Evolutionary conservation across 805 yeast genomes (phyloP).

Genomic region (Deakozyma indianensis): DNA sequence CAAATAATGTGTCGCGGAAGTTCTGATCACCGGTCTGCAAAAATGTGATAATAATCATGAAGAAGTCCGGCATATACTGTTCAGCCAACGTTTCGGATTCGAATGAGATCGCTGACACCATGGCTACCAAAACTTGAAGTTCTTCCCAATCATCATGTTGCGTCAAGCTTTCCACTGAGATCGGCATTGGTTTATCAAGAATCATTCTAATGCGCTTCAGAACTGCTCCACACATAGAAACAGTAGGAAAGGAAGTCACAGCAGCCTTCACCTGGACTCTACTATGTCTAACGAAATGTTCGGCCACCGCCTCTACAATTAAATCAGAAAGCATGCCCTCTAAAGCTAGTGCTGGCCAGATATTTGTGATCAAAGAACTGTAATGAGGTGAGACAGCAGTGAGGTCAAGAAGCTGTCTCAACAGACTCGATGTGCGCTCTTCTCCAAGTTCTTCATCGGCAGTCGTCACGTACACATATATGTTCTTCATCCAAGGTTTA

Average conservation of each 20-base stretch:
- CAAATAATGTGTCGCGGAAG: constrained; percentile 46
- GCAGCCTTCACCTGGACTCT: constrained; percentile 31
- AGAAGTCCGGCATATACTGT: constrained; percentile 44
- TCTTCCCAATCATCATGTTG: constrained; percentile 55
- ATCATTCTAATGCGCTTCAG: constrained; percentile 41
- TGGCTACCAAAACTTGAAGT: constrained; percentile 48
- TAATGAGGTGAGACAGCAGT: neutral
- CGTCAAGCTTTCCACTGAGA: constrained; percentile 30
- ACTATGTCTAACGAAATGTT: constrained; percentile 29
- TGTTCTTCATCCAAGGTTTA: constrained; percentile 63
- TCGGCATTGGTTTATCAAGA: constrained; percentile 31
- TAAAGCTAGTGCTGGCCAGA: constrained; percentile 54
- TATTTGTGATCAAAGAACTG: constrained; percentile 30
- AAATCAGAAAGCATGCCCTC: constrained; percentile 45
- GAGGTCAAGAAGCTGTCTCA: constrained; percentile 42
- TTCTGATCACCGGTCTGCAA: constrained; percentile 36
- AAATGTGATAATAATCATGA: constrained; percentile 49
- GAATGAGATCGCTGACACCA: constrained; percentile 53
- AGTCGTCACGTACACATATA: constrained; percentile 39
- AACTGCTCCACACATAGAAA: constrained; percentile 57
- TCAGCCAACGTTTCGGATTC: constrained; percentile 29
- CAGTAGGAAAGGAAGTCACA: constrained; percentile 51
- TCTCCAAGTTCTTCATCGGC: constrained; percentile 44
- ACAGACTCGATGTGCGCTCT: constrained; percentile 42
- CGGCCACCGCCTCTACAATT: constrained; percentile 66